phyloP scores from a whole-genome alignment of 2,329 filamentous ascomycete species.

The Bisporella sp. region DNA sequence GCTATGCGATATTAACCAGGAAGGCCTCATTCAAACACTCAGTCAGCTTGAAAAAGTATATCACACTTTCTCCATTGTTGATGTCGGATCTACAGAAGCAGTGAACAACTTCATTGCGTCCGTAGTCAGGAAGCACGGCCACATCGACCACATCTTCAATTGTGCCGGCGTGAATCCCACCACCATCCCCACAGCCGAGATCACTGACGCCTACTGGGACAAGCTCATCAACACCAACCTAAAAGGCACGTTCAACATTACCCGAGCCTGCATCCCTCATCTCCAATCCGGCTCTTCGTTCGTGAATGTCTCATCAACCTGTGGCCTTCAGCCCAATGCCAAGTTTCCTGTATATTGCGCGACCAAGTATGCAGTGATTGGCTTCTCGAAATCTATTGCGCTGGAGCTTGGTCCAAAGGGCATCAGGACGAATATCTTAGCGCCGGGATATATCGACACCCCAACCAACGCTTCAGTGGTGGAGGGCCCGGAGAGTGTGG shows the following conservation, averaged over 20 bases:
- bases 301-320: constrained; percentile 33
- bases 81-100: constrained; percentile 21
- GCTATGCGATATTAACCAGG: constrained; percentile 23
- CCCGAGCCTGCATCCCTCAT: constrained; percentile 34
- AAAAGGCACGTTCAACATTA: constrained; percentile 35
- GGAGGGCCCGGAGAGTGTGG: constrained; percentile 35
- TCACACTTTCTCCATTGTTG: constrained; percentile 17
- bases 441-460: constrained; percentile 36
- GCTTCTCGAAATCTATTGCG: constrained; percentile 31
- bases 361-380: constrained; percentile 33
- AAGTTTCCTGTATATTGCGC: constrained; percentile 26
- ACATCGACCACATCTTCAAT: constrained; percentile 33
- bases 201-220: constrained; percentile 40
- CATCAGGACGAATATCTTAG: constrained; percentile 31
- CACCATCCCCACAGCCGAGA: constrained; percentile 30
- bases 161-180: constrained; percentile 43
- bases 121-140: constrained; percentile 17
- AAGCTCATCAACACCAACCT: constrained; percentile 38
- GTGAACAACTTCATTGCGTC: constrained; percentile 19
- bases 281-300: constrained; percentile 27
- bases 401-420: constrained; percentile 31
- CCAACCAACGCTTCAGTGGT: constrained; percentile 42
- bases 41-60: neutral
- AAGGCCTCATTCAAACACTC: constrained; percentile 14
- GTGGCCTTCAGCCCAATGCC: constrained; percentile 22